A percentile compares a stretch with the other conserved stretches of the same genome.
Conservation (phyloP, 495 filamentous ascomycete species). For the Lichina pygmaea region DNA sequence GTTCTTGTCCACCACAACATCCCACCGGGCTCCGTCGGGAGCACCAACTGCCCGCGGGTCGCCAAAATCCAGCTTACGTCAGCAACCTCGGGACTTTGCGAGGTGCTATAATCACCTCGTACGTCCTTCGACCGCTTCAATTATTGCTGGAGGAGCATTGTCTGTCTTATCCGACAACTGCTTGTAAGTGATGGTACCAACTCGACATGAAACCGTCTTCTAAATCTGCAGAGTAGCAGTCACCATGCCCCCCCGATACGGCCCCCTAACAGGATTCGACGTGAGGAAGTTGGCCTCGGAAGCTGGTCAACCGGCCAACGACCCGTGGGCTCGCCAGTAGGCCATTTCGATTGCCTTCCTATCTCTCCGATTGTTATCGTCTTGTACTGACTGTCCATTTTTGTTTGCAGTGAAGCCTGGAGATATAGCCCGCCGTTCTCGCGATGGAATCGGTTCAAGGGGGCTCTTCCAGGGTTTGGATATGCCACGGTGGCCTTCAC, state of each 20-base stretch:
- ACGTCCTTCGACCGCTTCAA: too few species aligned
- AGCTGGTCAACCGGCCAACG: slow-evolving; percentile 36
- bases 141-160: too few species aligned
- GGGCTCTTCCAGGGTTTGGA: slow-evolving; percentile 67
- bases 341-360: not conserved
- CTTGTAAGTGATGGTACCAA: too few species aligned
- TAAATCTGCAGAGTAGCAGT: too few species aligned
- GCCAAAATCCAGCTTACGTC: too few species aligned
- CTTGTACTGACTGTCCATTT: slow-evolving; percentile 3
- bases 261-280: slow-evolving; percentile 56
- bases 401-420: slow-evolving; percentile 55
- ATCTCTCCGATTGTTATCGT: not conserved
- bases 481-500: slow-evolving; percentile 79
- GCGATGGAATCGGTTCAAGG: slow-evolving; percentile 65
- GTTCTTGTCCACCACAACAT: too few species aligned
- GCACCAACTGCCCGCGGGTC: too few species aligned
- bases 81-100: too few species aligned
- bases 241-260: slow-evolving; percentile 19
- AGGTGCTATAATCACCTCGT: too few species aligned
- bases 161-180: too few species aligned
- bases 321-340: slow-evolving; percentile 61
- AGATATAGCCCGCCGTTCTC: slow-evolving; percentile 76
- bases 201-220: too few species aligned
- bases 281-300: slow-evolving; percentile 41
- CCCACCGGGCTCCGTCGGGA: too few species aligned